These are phyloP conservation scores for Amaranthus cruentus DNA, from an alignment of 148 eudicot species.

Conservation along the genomic window DNA sequence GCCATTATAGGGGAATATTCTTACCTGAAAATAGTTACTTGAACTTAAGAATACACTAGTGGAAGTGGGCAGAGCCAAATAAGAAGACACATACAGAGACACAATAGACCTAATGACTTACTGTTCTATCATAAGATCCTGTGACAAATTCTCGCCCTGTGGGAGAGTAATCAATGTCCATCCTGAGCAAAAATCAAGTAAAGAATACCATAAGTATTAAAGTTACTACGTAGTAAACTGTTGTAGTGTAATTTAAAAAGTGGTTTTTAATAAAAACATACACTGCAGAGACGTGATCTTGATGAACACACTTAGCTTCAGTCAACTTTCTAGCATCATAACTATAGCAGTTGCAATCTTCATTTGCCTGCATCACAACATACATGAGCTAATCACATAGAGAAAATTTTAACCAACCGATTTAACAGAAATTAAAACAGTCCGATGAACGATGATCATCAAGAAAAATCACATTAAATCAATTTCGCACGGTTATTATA, in stretches of 20 bases:
- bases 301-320: constrained; percentile 93
- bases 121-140: constrained; percentile 95
- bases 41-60: background rate
- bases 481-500: background rate
- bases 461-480: constrained; percentile 1
- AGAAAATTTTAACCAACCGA: background rate
- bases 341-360: constrained; percentile 90
- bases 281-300: constrained; percentile 97
- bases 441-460: background rate
- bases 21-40: constrained; percentile 43
- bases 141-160: constrained; percentile 99
- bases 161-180: constrained; percentile 98
- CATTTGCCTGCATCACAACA: constrained; percentile 72
- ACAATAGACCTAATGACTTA: constrained; percentile 33
- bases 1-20: constrained; percentile 81
- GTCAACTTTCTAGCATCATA: constrained; percentile 73
- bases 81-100: background rate
- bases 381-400: constrained; percentile 3
- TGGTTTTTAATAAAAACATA: constrained; percentile 41
- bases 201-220: background rate
- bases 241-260: background rate
- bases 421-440: background rate
- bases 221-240: background rate
- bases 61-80: background rate
- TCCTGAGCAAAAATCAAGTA: constrained; percentile 36